phyloP scores from a whole-genome alignment of 108 stramenopile genomes.

The Skeletonema grethae region DNA sequence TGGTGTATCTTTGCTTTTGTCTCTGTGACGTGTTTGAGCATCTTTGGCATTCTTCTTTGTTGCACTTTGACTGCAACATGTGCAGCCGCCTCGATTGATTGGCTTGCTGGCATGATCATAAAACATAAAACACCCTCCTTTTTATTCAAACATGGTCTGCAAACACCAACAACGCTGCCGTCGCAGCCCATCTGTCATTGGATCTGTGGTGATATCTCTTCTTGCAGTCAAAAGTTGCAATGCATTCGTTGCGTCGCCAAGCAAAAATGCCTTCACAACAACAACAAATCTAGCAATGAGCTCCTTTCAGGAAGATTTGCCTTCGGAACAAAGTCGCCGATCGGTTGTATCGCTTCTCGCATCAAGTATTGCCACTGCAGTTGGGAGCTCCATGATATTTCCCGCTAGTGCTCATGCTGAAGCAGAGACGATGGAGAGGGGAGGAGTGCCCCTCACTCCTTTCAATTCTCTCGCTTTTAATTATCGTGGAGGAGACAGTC shows the following conservation, averaged over 20 bases:
- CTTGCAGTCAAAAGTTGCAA: neutral
- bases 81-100: too few relatives aligned
- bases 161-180: neutral
- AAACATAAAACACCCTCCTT: neutral
- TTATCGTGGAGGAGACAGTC: conserved; percentile 62
- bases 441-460: conserved; percentile 52
- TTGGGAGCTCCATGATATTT: neutral
- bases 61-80: neutral
- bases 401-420: conserved; percentile 25
- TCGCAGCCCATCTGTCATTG: neutral
- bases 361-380: conserved; percentile 1
- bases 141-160: neutral
- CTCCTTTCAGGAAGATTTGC: neutral
- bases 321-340: neutral
- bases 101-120: too few relatives aligned
- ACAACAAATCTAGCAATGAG: neutral
- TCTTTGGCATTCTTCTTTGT: neutral
- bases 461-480: conserved; percentile 82
- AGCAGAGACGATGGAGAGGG: conserved; percentile 44
- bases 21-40: neutral
- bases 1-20: neutral
- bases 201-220: neutral
- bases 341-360: neutral
- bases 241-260: neutral
- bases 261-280: neutral